Conservation (phyloP, 148 eudicot species). For the Dysphania ambrosioides region DNA sequence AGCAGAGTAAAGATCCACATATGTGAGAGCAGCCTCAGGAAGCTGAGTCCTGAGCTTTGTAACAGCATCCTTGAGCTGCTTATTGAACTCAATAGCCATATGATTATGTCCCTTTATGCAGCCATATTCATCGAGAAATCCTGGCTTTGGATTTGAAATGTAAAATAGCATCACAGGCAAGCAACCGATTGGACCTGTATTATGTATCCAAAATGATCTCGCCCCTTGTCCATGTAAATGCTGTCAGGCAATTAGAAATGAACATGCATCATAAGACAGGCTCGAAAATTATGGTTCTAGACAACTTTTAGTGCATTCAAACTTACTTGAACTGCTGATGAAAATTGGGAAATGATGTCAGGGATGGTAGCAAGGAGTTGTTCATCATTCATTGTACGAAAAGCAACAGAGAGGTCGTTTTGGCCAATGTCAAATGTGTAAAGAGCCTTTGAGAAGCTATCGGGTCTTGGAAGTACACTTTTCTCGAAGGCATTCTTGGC, state of each 20-base stretch:
- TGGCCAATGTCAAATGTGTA: slow-evolving; percentile 84
- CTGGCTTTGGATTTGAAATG: slow-evolving; percentile 40
- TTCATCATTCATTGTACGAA: slow-evolving; percentile 42
- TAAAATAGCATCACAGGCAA: slow-evolving; percentile 53
- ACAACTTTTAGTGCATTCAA: background rate
- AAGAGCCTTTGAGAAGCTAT: slow-evolving; percentile 60
- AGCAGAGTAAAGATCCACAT: slow-evolving; percentile 69
- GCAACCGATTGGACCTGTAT: slow-evolving; percentile 87
- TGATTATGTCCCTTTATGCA: slow-evolving; percentile 60
- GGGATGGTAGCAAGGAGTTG: slow-evolving; percentile 43
- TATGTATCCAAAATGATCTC: slow-evolving; percentile 90
- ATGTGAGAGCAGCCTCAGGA: slow-evolving; percentile 58
- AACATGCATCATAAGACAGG: background rate
- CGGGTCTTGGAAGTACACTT: slow-evolving; percentile 47
- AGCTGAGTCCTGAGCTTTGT: slow-evolving; percentile 49
- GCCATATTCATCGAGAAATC: slow-evolving; percentile 54
- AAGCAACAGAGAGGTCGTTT: slow-evolving; percentile 51
- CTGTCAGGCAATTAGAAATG: slow-evolving; percentile 31
- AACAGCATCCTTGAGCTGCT: slow-evolving; percentile 59
- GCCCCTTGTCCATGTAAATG: slow-evolving; percentile 43
- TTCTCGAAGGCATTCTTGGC: slow-evolving; percentile 27
- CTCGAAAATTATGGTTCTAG: background rate
- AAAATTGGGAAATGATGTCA: slow-evolving; percentile 41
- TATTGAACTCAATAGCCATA: too few species aligned
- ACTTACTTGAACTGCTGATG: slow-evolving; percentile 55